Evolutionary conservation across 305 asterid species (phyloP).

Genomic region (Fraxinus nigra): DNA sequence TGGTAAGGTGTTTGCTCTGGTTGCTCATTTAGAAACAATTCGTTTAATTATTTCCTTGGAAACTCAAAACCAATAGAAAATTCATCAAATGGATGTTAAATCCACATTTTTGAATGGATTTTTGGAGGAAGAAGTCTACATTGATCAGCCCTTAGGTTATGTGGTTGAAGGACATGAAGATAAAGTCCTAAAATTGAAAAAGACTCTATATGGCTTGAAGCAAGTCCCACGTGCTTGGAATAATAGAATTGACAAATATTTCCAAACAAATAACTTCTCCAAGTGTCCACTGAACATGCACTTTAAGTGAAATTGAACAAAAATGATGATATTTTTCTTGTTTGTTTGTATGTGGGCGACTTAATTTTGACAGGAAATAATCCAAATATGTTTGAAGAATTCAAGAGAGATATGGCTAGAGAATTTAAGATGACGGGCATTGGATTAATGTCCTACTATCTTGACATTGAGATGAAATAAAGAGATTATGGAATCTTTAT

Average conservation of each 20-base stretch:
- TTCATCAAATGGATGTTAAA: slow-evolving; percentile 16
- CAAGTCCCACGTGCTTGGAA: not conserved
- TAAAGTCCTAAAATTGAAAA: not conserved
- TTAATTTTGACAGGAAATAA: too few relatives aligned
- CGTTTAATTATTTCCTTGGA: not conserved
- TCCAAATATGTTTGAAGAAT: too few relatives aligned
- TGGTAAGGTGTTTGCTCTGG: not conserved
- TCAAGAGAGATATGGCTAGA: not conserved
- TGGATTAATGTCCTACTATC: not conserved
- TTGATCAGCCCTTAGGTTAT: not conserved
- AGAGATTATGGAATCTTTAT: not conserved
- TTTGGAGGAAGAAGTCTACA: not conserved
- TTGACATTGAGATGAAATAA: not conserved
- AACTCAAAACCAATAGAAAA: not conserved
- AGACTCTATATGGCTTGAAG: not conserved
- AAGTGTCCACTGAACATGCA: not conserved
- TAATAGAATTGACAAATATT: not conserved
- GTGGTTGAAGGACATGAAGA: not conserved
- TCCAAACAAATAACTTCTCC: not conserved
- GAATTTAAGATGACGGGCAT: not conserved
- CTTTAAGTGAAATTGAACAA: not conserved
- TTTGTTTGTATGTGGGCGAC: not conserved
- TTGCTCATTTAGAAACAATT: not conserved
- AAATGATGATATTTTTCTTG: not conserved
- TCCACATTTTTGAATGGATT: not conserved